Conservation (phyloP, 108 stramenopile genomes). For the Fistulifera solaris region DNA sequence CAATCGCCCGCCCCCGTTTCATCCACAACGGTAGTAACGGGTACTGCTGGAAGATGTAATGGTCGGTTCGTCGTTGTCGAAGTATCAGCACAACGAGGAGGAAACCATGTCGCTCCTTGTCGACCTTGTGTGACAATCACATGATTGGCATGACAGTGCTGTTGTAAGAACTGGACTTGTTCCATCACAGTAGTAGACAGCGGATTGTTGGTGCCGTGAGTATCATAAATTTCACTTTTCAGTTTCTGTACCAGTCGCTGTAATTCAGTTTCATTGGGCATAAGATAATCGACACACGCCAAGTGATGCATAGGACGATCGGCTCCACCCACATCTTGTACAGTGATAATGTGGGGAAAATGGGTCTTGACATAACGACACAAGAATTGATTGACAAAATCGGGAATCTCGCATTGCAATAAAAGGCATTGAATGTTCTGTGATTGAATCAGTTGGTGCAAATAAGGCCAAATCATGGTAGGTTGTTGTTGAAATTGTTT, state of each 20-base stretch:
- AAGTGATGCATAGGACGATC: constrained; percentile 54
- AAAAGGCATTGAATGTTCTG: constrained; percentile 25
- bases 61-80: constrained; percentile 17
- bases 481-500: constrained; percentile 7
- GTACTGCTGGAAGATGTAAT: constrained; percentile 27
- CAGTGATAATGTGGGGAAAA: constrained; percentile 22
- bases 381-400: constrained; percentile 53
- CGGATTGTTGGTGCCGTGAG: neutral
- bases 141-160: constrained; percentile 39
- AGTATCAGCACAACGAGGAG: constrained; percentile 37
- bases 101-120: constrained; percentile 14
- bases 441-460: constrained; percentile 20
- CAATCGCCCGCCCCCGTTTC: constrained; percentile 83
- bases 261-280: constrained; percentile 73
- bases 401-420: constrained; percentile 72
- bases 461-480: constrained; percentile 6
- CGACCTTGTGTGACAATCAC: constrained; percentile 62
- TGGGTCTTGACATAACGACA: constrained; percentile 29
- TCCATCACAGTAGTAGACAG: neutral
- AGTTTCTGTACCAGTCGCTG: constrained; percentile 39
- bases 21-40: constrained; percentile 46
- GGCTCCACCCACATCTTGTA: constrained; percentile 75
- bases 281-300: constrained; percentile 48
- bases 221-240: neutral
- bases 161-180: constrained; percentile 25